Conservation (phyloP, 768 basidiomycete genomes). For the Leccinum variicolor region DNA sequence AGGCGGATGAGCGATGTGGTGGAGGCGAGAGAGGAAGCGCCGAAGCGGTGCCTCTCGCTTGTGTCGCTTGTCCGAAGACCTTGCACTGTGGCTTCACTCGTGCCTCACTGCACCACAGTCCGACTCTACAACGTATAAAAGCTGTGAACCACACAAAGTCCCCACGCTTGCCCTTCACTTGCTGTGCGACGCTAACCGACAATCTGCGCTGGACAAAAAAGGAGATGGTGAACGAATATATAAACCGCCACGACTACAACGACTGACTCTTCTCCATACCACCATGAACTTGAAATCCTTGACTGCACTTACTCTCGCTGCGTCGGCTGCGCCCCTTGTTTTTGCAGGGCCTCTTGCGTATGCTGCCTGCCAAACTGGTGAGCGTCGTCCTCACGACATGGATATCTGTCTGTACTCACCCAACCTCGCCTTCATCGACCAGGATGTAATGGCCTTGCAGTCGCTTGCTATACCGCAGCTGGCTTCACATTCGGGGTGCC, state of each 20-base stretch:
- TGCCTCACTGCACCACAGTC: no score
- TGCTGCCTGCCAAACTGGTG: conserved; percentile 26
- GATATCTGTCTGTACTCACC: neutral
- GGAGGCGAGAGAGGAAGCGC: no score
- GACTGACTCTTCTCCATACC: neutral
- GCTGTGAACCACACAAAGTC: neutral
- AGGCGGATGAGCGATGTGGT: no score
- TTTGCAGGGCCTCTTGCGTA: conserved; percentile 21
- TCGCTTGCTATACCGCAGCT: conserved; percentile 23
- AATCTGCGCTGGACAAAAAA: conserved; percentile 2
- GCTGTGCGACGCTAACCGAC: neutral
- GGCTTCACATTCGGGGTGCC: conserved; percentile 24
- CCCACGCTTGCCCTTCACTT: neutral
- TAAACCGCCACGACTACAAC: neutral
- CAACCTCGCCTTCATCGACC: neutral
- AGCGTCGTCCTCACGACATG: neutral
- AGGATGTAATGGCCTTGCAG: conserved; percentile 26
- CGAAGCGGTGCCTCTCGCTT: no score
- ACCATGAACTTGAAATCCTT: conserved; percentile 27
- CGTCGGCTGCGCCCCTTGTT: conserved; percentile 6
- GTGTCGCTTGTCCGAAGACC: no score
- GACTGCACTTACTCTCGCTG: conserved; percentile 15
- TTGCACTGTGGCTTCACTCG: no score
- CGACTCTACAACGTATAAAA: neutral
- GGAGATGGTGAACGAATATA: neutral